phyloP scores from a whole-genome alignment of 805 yeast species.

The Candida vaughaniae region DNA sequence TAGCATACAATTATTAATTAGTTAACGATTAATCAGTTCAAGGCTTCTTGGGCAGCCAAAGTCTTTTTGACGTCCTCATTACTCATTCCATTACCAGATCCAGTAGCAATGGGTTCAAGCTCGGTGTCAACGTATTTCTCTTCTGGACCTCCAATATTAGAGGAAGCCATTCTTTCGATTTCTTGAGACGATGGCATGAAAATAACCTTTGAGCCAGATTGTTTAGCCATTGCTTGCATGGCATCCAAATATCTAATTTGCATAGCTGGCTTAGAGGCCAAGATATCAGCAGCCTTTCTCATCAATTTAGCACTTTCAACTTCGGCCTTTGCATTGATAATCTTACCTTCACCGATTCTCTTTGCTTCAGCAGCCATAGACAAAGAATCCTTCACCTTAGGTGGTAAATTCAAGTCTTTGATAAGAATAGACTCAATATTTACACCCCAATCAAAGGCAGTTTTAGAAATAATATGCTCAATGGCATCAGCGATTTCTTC shows the following conservation, averaged over 20 bases:
- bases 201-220: constrained; percentile 64
- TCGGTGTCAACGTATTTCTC: constrained; percentile 6
- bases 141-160: constrained; percentile 17
- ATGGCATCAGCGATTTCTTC: constrained; percentile 69
- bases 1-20: background rate
- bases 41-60: constrained; percentile 35
- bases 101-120: constrained; percentile 6
- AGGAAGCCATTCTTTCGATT: constrained; percentile 38
- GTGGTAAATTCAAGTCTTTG: constrained; percentile 60
- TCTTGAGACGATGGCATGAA: constrained; percentile 62
- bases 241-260: constrained; percentile 77
- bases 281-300: constrained; percentile 77
- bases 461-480: constrained; percentile 56
- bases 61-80: constrained; percentile 20
- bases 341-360: constrained; percentile 74
- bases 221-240: constrained; percentile 69
- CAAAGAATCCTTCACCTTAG: constrained; percentile 55
- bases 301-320: constrained; percentile 72
- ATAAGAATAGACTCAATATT: constrained; percentile 64
- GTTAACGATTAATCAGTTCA: constrained; percentile 6
- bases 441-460: constrained; percentile 72
- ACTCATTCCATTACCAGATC: constrained; percentile 10
- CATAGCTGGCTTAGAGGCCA: constrained; percentile 74
- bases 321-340: constrained; percentile 72
- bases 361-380: constrained; percentile 76